Base-by-base conservation (phyloP, 192 early-diverging fungal species). In the Backusella tuberculispora region DNA sequence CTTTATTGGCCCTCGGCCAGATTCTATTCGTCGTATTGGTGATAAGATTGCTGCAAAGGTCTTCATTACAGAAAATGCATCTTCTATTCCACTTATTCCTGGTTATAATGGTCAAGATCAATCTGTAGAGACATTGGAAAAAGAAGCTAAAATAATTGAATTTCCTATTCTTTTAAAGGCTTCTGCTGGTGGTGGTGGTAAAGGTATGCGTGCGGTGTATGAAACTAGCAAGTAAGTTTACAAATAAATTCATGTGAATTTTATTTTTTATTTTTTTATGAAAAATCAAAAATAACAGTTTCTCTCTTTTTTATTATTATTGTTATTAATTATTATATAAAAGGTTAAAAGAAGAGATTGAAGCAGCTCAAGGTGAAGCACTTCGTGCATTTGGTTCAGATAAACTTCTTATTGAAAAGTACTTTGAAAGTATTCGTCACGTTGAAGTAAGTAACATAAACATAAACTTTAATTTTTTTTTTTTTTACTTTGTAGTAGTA, bases 31-130 rank as follows among this genome's bases (percentile, higher is more conserved):
- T 43, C 81, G 84, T n/a, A 86, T 89, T 73, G 88, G 88, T 50
- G 88, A 89, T 76, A 89, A 89, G 84, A 87, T 85, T 70, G 80
- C 80, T 19, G 87, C 88, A 64, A 89, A 89, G 74, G 80, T 86
- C 48, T 78, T 88, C n/a, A 76, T 89, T 19, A 72, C 81, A n/a
- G 79, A 81, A 44, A 74, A 89, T 70, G 84, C 84, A 15, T 79
- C 85, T 13, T 78, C 83, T 2, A 88, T 92, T 9, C 87, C 89
- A 2, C 69, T 89, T 17, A 86, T 92, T 44, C 90, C 90, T 5
- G 89, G 90, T 34, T 92, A 91, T 76, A 88, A 92, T 71, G 90
- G 88, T 66, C 78, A 74, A 5, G 83, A 90, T 73, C 89, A 90
- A 71, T 78, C 65, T 29, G 44, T 87, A 9, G 86, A 84, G 12